Percentiles rank a stretch among this genome's conserved stretches.
Evolutionary conservation across 768 basidiomycete species (phyloP).

Genomic region (Kwoniella sp.): DNA sequence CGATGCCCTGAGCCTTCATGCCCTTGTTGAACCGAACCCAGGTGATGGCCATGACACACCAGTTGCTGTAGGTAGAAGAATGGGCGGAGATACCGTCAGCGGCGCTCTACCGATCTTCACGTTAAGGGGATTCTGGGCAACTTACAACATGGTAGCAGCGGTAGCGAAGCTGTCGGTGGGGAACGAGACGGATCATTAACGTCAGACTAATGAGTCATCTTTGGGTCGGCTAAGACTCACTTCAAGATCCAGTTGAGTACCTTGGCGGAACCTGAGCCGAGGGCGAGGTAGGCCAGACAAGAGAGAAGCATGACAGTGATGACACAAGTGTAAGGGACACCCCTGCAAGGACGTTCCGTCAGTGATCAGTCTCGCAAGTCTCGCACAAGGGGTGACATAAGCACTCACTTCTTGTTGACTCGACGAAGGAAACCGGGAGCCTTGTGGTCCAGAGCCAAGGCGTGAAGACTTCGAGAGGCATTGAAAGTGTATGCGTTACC

Average conservation of each 20-base stretch:
- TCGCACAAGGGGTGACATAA: neutral
- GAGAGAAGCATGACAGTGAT: conserved; percentile 28
- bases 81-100: neutral
- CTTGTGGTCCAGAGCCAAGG: conserved; percentile 24
- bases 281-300: conserved; percentile 35
- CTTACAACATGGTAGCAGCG: conserved; percentile 21
- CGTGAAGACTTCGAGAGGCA: conserved; percentile 28
- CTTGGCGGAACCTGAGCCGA: conserved; percentile 32
- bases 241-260: conserved; percentile 40
- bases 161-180: conserved; percentile 6
- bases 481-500: conserved; percentile 32
- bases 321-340: conserved; percentile 32
- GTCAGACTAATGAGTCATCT: too few relatives aligned
- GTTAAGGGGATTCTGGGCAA: conserved; percentile 4
- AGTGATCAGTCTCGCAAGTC: too few relatives aligned
- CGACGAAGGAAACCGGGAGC: conserved; percentile 25
- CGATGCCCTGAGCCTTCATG: conserved; percentile 38
- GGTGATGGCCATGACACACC: conserved; percentile 28
- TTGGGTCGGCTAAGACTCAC: neutral
- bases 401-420: conserved; percentile 21
- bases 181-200: conserved; percentile 15
- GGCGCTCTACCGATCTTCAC: neutral
- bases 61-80: conserved; percentile 4
- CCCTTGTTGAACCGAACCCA: conserved; percentile 38
- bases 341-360: neutral